These are phyloP conservation scores for Blastobotrys serpentis DNA, from an alignment of 1,139 yeast species.

Conservation along the genomic window DNA sequence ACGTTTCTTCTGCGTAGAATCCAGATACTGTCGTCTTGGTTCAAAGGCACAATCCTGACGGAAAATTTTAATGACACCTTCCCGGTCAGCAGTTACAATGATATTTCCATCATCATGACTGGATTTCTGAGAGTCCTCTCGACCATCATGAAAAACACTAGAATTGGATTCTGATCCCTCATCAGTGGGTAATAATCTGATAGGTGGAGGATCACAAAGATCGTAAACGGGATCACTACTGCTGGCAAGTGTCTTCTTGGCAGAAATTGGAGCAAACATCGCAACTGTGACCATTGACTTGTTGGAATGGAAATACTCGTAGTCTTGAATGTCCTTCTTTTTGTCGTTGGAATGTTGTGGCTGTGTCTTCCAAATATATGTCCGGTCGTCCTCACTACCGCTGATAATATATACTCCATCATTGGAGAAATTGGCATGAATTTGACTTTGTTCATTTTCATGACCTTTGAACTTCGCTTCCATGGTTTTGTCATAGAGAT, in stretches of 20 bases:
- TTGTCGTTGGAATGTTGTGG: slow-evolving; percentile 22
- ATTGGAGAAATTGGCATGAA: slow-evolving; percentile 63
- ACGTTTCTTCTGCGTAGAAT: slow-evolving; percentile 24
- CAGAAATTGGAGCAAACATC: slow-evolving; percentile 71
- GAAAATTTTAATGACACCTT: slow-evolving; percentile 72
- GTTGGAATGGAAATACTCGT: slow-evolving; percentile 75
- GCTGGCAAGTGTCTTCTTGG: slow-evolving; percentile 61
- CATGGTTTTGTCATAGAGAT: slow-evolving; percentile 54
- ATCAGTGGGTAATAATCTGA: slow-evolving; percentile 21
- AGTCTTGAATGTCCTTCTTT: slow-evolving; percentile 35
- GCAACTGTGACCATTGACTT: slow-evolving; percentile 73
- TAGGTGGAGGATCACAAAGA: slow-evolving; percentile 43
- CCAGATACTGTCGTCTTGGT: slow-evolving; percentile 28
- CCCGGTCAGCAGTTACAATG: slow-evolving; percentile 73
- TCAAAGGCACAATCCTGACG: slow-evolving; percentile 68
- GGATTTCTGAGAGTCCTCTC: slow-evolving; percentile 19
- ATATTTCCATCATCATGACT: slow-evolving; percentile 43
- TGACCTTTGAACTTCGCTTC: slow-evolving; percentile 74
- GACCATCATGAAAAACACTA: slow-evolving; percentile 10
- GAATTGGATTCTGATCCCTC: not conserved
- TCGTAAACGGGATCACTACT: slow-evolving; percentile 82
- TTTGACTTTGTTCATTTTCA: slow-evolving; percentile 67
- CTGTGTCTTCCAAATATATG: slow-evolving; percentile 58
- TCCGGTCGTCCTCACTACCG: slow-evolving; percentile 49
- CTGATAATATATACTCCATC: slow-evolving; percentile 46